Percentiles rank a stretch among this genome's conserved stretches.
Conservation (phyloP, 1,139 yeast species). For the Yamadazyma triangularis region DNA sequence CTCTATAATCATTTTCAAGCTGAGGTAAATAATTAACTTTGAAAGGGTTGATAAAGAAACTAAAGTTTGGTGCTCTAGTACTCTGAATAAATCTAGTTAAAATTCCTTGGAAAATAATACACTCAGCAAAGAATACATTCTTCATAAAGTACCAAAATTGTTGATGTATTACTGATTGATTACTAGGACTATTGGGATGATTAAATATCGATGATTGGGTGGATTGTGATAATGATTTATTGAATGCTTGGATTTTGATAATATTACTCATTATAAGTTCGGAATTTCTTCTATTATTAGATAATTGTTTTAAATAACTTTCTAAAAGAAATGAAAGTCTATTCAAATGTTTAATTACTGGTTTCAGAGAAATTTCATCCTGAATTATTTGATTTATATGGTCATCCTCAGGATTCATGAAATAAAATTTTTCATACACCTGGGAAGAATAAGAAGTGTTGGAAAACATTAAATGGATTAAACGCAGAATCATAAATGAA, state of each 20-base stretch:
- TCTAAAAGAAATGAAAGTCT: slow-evolving; percentile 46
- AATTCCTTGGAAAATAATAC: slow-evolving; percentile 55
- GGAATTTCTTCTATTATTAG: slow-evolving; percentile 13
- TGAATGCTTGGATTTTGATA: slow-evolving; percentile 21
- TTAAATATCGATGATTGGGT: slow-evolving; percentile 22
- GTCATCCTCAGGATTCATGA: slow-evolving; percentile 13
- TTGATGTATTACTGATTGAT: slow-evolving; percentile 13
- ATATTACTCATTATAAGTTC: slow-evolving; percentile 19
- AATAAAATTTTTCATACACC: slow-evolving; percentile 18
- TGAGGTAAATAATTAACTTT: slow-evolving; percentile 6
- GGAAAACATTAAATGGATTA: slow-evolving; percentile 21
- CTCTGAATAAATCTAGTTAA: slow-evolving; percentile 32
- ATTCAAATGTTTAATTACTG: slow-evolving; percentile 48
- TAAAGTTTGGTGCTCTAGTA: slow-evolving; percentile 4
- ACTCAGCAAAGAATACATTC: slow-evolving; percentile 48
- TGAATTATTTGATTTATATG: too few relatives aligned
- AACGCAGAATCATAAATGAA: slow-evolving; percentile 19
- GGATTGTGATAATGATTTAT: slow-evolving; percentile 19
- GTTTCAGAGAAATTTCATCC: slow-evolving; percentile 26
- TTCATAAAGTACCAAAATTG: slow-evolving; percentile 32
- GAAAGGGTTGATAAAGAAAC: slow-evolving; percentile 8
- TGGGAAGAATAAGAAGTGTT: slow-evolving; percentile 10
- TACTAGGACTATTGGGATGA: slow-evolving; percentile 10
- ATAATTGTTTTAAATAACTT: slow-evolving; percentile 21
- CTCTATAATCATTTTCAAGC: slow-evolving; percentile 25